phyloP scores from a whole-genome alignment of 495 filamentous ascomycete genomes.

The Sporormia fimetaria region DNA sequence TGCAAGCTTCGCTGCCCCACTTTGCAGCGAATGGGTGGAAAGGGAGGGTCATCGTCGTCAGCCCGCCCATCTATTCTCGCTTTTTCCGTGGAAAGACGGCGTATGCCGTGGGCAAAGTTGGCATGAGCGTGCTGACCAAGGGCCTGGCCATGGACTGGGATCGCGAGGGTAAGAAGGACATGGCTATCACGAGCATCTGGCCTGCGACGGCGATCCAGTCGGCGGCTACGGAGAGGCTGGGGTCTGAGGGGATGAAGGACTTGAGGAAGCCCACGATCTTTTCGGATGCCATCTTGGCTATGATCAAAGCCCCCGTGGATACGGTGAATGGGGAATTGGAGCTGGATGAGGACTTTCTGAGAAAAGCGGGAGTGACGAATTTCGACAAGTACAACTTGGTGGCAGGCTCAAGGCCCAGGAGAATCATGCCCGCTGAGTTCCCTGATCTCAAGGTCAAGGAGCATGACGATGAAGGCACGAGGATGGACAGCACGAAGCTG shows the following conservation, averaged over 20 bases:
- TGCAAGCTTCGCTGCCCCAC: slow-evolving; percentile 56
- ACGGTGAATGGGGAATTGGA: slow-evolving; percentile 59
- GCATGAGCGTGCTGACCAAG: slow-evolving; percentile 71
- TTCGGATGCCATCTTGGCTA: slow-evolving; percentile 66
- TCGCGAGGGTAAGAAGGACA: slow-evolving; percentile 48
- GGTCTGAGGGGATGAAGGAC: slow-evolving; percentile 37
- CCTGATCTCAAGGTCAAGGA: slow-evolving; percentile 64
- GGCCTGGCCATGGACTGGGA: slow-evolving; percentile 77
- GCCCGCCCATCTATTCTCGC: slow-evolving; percentile 72
- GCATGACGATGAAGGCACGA: slow-evolving; percentile 70
- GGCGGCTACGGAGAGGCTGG: slow-evolving; percentile 51
- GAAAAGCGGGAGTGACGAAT: slow-evolving; percentile 53
- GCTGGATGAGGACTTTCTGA: slow-evolving; percentile 75
- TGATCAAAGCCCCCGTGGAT: slow-evolving; percentile 50
- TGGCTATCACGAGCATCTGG: slow-evolving; percentile 78
- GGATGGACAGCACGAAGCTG: slow-evolving; percentile 51
- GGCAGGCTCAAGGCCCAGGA: slow-evolving; percentile 48
- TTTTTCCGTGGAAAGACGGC: slow-evolving; percentile 82
- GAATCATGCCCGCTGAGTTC: slow-evolving; percentile 68
- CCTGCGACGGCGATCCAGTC: slow-evolving; percentile 61
- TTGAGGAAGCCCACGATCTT: slow-evolving; percentile 64
- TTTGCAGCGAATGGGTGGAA: slow-evolving; percentile 43
- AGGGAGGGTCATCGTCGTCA: slow-evolving; percentile 66
- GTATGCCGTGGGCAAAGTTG: slow-evolving; percentile 79
- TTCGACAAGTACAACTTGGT: slow-evolving; percentile 66